phyloP scores from a whole-genome alignment of 441 rosid genomes.

The Mallotus repandus region DNA sequence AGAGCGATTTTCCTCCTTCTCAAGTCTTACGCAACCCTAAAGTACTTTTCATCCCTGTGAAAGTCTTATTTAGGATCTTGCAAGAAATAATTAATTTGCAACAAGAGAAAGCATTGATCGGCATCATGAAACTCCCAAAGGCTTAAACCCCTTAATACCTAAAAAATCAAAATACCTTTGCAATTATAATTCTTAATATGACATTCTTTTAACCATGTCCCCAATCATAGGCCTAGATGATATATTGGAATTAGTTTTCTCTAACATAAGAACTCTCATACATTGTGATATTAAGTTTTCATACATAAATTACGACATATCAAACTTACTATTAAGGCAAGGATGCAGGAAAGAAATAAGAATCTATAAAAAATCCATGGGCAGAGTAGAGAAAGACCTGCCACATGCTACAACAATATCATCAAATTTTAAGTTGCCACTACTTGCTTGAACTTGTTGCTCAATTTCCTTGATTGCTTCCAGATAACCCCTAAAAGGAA shows the following conservation, averaged over 20 bases:
- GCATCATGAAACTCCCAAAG: no score
- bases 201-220: neutral
- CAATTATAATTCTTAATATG: neutral
- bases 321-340: neutral
- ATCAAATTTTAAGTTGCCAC: slow-evolving; percentile 58
- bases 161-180: neutral
- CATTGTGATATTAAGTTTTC: neutral
- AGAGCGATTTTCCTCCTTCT: neutral
- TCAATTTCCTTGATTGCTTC: slow-evolving; percentile 88
- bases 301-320: neutral
- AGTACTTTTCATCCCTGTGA: no score
- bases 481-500: slow-evolving; percentile 73
- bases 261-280: neutral
- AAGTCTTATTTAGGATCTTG: no score
- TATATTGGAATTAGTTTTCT: neutral
- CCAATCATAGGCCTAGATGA: neutral
- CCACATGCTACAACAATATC: slow-evolving; percentile 96
- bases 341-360: neutral
- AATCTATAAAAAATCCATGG: neutral
- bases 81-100: no score
- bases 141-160: no score
- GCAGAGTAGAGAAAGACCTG: slow-evolving; percentile 53
- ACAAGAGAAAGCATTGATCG: no score
- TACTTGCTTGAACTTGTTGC: slow-evolving; percentile 57
- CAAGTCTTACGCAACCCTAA: neutral